These are phyloP conservation scores for Boletus sp. DNA, from an alignment of 768 basidiomycete species.

Conservation along the genomic window DNA sequence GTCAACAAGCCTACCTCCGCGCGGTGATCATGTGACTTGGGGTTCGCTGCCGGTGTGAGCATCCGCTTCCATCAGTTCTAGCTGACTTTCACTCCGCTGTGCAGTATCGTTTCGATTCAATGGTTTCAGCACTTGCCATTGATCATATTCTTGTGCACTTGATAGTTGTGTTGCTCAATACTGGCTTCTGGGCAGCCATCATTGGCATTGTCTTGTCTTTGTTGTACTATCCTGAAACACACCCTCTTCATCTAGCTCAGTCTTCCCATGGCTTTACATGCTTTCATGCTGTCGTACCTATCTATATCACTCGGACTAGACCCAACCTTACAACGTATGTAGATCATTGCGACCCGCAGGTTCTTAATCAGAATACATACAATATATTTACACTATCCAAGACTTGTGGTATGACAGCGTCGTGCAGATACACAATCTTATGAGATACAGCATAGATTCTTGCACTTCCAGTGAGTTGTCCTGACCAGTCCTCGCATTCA, in stretches of 20 bases:
- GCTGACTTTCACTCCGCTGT: not conserved
- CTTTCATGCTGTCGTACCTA: no score
- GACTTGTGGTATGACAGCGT: not conserved
- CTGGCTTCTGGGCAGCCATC: no score
- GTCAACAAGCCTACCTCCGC: not conserved
- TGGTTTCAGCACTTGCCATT: not conserved
- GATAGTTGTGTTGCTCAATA: no score
- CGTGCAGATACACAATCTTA: not conserved
- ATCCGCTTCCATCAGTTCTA: not conserved
- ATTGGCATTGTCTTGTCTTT: no score
- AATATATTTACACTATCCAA: not conserved
- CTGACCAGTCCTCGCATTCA: not conserved
- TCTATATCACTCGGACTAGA: no score
- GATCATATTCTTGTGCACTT: no score
- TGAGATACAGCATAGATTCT: not conserved
- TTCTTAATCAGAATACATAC: not conserved
- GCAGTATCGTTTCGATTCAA: not conserved
- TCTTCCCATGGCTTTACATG: no score
- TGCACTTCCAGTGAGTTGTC: not conserved
- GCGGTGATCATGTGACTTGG: slow-evolving; percentile 15
- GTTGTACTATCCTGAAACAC: no score
- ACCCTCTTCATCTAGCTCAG: no score
- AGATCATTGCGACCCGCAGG: not conserved
- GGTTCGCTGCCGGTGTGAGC: no score
- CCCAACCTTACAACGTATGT: not conserved